Evolutionary conservation across 768 basidiomycete genomes (phyloP), one percentile per base, ranked within the genome.

Genomic region (Thelephora ganbajun): DNA sequence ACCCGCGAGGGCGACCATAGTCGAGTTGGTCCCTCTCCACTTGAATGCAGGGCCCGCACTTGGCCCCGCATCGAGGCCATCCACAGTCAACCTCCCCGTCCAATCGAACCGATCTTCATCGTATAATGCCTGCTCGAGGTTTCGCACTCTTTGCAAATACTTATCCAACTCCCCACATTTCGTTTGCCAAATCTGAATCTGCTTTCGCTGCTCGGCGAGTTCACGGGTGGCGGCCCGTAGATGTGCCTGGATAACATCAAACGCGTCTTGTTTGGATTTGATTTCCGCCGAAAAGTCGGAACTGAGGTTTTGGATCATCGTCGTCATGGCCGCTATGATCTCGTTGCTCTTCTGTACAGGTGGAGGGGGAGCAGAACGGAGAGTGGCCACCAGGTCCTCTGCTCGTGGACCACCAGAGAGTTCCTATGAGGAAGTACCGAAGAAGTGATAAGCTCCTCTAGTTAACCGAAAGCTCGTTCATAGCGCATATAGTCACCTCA

Each of bases 301-400:
- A 48, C 79, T 77, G 5, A 98, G 73, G 42, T 68, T 69, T 61
- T 87, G 79, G 42, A 99, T 81, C 76, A 94, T 89, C 0, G 73
- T 53, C 1, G 84, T 84, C 72, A 98, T 83, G 52, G 92, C 91
- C 90, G 81, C 66, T 53, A 90, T 77, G 26, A 96, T 83, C 60
- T 92, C 86, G 55, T 87, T 80, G 50, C 88, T 91, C 59, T 92
- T 87, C 61, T 92, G 83, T 19, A 85, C 76, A 1, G 91, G 89
- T 11, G 70, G 71, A 3, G 83, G 74, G 41, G 86, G 83, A 2
- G 79, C 84, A 0, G 80, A 71, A 43, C 85, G 79, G 51, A 89
- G 61, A 13, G 75, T 77, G 14, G 83, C 73, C 4, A 92, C 63
- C n/a, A 91, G 66, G 57, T 91, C 89, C 56, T 93, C 92, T 0